Evolutionary conservation across 176 grass and related monocot genomes (phyloP), one percentile per base, ranked within the genome.

Genomic region (Miscanthus lutarioriparius): DNA sequence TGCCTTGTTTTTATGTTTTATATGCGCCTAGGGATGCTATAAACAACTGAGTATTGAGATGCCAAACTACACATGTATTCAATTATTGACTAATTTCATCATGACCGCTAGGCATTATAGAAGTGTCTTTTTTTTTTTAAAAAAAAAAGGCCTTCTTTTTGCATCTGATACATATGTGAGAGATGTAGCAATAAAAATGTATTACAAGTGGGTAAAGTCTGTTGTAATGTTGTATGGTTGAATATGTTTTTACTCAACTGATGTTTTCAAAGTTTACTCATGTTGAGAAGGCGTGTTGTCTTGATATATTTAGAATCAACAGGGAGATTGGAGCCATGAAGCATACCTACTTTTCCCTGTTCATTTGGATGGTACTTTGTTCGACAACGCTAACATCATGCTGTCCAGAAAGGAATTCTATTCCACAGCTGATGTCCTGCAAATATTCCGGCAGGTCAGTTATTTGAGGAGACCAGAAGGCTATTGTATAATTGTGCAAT

Each of bases 261-360:
- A 40, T 22, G 3, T 53, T 84, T 35, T 59, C 22, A 73, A 76
- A 30, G 2, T 74, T 44, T 64, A 36, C 37, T 44, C 64, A 69
- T 81, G 44, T 79, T 58, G 74, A 84, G 41, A 64, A 30, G 22
- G 20, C 64, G 79, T 90, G 8, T 68, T 83, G n/a, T 80, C 70
- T 89, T 91, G 43, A 83, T 85, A 85, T 62, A 43, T 84, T 80
- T 87, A 97, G 95, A 86, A 39, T 87, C 75, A 74, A 88, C 89
- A 93, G 86, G 89, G 84, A 82, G 92, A 90, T 64, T 92, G 83
- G 91, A 98, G 79, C 78, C 91, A 95, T 82, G 95, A 98, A 94
- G 95, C 92, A 7, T 98, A 95, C 77, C 88, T 98, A 43, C 81
- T 98, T 45, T 98, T 98, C 86, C 93, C 96, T 9, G 89, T 98